Base-by-base conservation (phyloP, 176 grass and related monocot species). In the Neostapfia colusana region DNA sequence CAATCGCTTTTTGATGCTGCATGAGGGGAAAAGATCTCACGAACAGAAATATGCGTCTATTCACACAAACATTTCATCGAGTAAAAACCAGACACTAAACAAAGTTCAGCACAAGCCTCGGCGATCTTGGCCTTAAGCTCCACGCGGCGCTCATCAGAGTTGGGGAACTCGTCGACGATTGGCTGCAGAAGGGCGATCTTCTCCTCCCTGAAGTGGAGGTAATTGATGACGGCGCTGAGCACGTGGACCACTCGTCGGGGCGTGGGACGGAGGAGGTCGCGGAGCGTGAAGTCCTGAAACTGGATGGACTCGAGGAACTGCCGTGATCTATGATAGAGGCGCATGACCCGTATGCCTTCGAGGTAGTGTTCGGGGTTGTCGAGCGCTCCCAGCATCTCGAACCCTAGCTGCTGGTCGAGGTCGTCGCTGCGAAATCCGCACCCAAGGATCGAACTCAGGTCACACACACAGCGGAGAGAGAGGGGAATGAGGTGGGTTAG, bases 161-260 rank as follows among this genome's bases (percentile, higher is more conserved):
- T 25, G 2, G 76, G 63, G 65, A 69, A 39, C 41, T 92, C 71
- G 1, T 82, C 11, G 6, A 86, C 8, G 10, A 90, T 69, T 12
- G 90, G 77, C 15, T 87, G 26, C 17, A 97, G 77, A 50, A 82
- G 43, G 15, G 7, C 12, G 10, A 97, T 35, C 80, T 78, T 93
- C 0, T 92, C 90, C 0, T 86, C 48, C 79, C 93, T 97, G 54
- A 88, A 93, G 74, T 81, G 83, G 62, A 97, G 82, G 85, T 64
- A 97, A 72, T 97, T 97, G 75, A 93, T 70, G 39, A 93, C 0
- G 34, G 88, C 78, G 73, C 93, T 97, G 74, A 97, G 90, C 73
- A 93, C 67, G 17, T 54, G 35, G 17, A 40, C 5, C 31, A 81
- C 81, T 14, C 83, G 85, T 46, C 55, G 85, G n/a, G 78, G 70